phyloP scores from a whole-genome alignment of 2,329 filamentous ascomycete genomes.

The Lachnum nothofagi region DNA sequence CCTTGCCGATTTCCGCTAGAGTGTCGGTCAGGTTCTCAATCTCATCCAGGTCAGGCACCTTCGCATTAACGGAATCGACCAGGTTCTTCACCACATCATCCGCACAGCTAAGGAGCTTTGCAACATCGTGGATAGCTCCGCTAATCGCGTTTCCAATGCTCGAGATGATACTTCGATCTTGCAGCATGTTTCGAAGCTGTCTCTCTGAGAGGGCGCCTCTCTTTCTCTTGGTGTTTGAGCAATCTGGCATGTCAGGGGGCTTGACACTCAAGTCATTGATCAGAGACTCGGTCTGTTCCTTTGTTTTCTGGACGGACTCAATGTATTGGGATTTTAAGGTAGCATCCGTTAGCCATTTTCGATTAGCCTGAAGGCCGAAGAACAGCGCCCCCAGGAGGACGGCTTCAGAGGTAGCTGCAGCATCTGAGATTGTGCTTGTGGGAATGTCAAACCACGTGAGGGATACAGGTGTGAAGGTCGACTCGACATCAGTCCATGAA shows the following conservation, averaged over 20 bases:
- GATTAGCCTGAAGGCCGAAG: slow-evolving; percentile 3
- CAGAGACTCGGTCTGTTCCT: slow-evolving; percentile 1
- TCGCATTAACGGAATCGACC: slow-evolving; percentile 4
- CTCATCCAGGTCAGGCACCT: slow-evolving; percentile 1
- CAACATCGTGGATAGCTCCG: slow-evolving; percentile 5
- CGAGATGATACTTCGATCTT: slow-evolving; percentile 6
- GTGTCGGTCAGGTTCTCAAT: slow-evolving; percentile 13
- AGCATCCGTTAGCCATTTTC: slow-evolving; percentile 9
- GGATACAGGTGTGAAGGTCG: background rate
- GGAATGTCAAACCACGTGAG: slow-evolving; percentile 1
- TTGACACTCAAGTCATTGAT: slow-evolving; percentile 2
- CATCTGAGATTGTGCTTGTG: slow-evolving; percentile 3
- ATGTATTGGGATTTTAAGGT: slow-evolving; percentile 7
- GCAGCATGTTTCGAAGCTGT: slow-evolving; percentile 1
- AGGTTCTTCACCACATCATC: slow-evolving; percentile 9
- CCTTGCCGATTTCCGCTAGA: slow-evolving; percentile 5
- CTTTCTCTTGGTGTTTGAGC: slow-evolving; percentile 9
- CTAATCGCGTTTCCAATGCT: background rate
- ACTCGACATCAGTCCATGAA: background rate
- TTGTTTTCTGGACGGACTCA: slow-evolving; percentile 1
- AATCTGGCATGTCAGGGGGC: background rate
- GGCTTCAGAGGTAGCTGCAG: slow-evolving; percentile 4
- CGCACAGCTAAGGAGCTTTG: slow-evolving; percentile 12
- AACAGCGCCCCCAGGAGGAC: slow-evolving; percentile 4
- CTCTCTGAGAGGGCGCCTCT: background rate